A percentile compares a stretch with the other conserved stretches of the same genome.
These are phyloP conservation scores for Sophora flavescens DNA, from an alignment of 306 rosid genomes.

Conservation along the genomic window DNA sequence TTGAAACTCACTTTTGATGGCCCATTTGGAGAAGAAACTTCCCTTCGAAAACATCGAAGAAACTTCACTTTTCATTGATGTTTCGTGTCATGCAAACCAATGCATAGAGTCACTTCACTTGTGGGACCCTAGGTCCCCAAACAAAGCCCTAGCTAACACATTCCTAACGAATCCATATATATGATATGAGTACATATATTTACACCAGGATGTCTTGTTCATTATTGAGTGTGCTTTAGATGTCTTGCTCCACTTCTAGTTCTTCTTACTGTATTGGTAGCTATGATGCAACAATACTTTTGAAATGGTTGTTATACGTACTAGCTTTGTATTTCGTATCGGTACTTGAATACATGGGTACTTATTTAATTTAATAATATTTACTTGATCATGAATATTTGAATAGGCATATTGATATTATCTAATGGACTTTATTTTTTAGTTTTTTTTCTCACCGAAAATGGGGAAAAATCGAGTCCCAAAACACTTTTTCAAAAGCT, in stretches of 20 bases:
- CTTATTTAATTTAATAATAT: too few species aligned
- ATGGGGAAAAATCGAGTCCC: too few species aligned
- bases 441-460: too few species aligned
- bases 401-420: too few species aligned
- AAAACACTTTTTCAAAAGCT: too few species aligned
- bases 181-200: background rate
- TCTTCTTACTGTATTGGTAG: background rate
- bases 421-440: too few species aligned
- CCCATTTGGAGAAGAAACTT: conserved; percentile 35
- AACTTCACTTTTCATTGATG: background rate
- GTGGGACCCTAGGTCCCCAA: conserved; percentile 35
- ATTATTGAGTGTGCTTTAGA: too few species aligned
- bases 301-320: too few species aligned
- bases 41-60: conserved; percentile 21
- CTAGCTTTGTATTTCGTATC: too few species aligned
- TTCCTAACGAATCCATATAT: conserved; percentile 45
- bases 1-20: conserved; percentile 14
- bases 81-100: conserved; percentile 34
- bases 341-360: too few species aligned
- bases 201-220: too few species aligned
- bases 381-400: too few species aligned
- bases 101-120: conserved; percentile 36
- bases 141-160: conserved; percentile 28
- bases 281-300: background rate
- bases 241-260: background rate